phyloP scores from a whole-genome alignment of 1,139 yeast genomes.

The Magnusiomyces ingens region DNA sequence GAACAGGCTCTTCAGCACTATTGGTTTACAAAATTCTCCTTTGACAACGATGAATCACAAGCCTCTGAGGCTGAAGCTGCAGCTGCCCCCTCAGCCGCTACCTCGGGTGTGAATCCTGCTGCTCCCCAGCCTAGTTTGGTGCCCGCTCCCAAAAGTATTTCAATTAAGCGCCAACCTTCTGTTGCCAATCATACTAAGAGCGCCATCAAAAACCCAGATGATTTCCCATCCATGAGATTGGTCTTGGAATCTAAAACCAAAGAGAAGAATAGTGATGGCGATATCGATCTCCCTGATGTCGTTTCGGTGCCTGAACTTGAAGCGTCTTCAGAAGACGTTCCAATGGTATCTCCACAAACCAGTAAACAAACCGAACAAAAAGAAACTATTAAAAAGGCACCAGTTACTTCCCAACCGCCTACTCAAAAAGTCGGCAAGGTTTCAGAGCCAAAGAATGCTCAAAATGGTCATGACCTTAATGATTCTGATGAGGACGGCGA shows the following conservation, averaged over 20 bases:
- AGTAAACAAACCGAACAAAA: background rate
- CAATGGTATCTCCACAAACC: slow-evolving; percentile 1
- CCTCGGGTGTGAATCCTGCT: background rate
- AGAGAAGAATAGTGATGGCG: background rate
- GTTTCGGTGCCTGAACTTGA: slow-evolving; percentile 2
- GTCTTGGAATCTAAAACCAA: background rate
- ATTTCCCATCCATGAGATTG: background rate
- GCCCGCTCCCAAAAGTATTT: background rate
- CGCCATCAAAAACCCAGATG: slow-evolving; percentile 7
- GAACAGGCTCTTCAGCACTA: slow-evolving; percentile 63
- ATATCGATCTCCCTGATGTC: slow-evolving; percentile 2
- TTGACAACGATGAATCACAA: background rate
- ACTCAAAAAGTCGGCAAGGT: background rate
- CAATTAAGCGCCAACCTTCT: slow-evolving; percentile 4
- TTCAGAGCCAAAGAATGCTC: slow-evolving; percentile 1
- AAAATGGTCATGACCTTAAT: slow-evolving; percentile 9
- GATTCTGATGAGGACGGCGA: slow-evolving; percentile 13
- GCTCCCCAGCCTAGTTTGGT: background rate
- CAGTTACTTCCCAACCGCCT: background rate
- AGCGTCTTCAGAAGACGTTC: background rate
- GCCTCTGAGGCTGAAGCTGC: background rate
- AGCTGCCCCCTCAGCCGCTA: background rate
- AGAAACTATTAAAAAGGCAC: background rate
- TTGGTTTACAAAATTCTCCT: slow-evolving; percentile 41
- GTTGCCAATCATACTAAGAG: background rate